Conservation (phyloP, 2,329 filamentous ascomycete genomes). For the Diplodia sapinea region DNA sequence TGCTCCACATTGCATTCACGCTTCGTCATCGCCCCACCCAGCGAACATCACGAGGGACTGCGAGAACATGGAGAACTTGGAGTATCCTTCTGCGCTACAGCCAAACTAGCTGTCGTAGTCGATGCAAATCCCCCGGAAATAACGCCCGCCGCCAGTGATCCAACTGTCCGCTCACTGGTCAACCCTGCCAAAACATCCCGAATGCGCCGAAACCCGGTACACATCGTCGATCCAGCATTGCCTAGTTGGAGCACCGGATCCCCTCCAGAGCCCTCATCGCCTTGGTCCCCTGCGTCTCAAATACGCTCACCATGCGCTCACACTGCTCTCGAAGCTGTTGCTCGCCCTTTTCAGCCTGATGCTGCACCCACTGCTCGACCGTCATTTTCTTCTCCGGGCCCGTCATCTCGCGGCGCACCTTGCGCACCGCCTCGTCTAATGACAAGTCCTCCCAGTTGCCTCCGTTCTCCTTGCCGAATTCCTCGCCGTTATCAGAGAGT, state of each 20-base stretch:
- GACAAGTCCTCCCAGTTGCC: slow-evolving; percentile 32
- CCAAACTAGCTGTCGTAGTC: neutral
- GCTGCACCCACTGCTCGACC: slow-evolving; percentile 88
- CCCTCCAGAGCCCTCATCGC: slow-evolving; percentile 81
- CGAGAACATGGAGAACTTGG: slow-evolving; percentile 21
- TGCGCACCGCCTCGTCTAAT: slow-evolving; percentile 53
- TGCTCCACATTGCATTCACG: slow-evolving; percentile 14
- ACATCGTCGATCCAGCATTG: slow-evolving; percentile 14
- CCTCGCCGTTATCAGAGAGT: slow-evolving; percentile 3
- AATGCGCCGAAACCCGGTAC: slow-evolving; percentile 8
- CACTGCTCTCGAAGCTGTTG: slow-evolving; percentile 79
- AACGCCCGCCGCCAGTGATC: slow-evolving; percentile 9
- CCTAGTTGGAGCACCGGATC: slow-evolving; percentile 53
- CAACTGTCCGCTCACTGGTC: neutral
- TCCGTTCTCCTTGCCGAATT: slow-evolving; percentile 38
- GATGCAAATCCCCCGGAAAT: slow-evolving; percentile 8
- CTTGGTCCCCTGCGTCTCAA: slow-evolving; percentile 80
- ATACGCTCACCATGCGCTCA: slow-evolving; percentile 79
- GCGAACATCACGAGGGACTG: slow-evolving; percentile 16
- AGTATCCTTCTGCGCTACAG: slow-evolving; percentile 7
- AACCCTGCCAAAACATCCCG: neutral
- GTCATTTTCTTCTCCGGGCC: slow-evolving; percentile 86
- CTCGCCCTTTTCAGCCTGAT: slow-evolving; percentile 81
- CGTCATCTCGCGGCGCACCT: slow-evolving; percentile 66
- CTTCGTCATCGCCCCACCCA: slow-evolving; percentile 26